phyloP scores from a whole-genome alignment of 139 green algal species.

The Diplosphaera chodatii region DNA sequence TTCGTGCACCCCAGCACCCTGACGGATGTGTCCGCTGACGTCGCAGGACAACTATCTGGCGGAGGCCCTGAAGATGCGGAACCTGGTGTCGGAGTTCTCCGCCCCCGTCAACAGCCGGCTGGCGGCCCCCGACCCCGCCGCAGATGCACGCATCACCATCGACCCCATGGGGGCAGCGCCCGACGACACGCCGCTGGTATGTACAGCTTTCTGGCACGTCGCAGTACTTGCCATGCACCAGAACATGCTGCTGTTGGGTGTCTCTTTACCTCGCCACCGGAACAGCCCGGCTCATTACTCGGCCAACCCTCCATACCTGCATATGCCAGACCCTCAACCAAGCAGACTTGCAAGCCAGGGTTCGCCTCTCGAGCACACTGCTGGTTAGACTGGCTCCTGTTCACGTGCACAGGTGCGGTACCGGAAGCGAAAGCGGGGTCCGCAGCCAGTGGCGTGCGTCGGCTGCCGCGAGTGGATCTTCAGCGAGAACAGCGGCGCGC shows the following conservation, averaged over 20 bases:
- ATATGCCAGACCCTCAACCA: no score
- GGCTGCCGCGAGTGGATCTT: slow-evolving; percentile 68
- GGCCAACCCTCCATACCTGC: no score
- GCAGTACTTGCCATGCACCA: no score
- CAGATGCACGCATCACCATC: neutral
- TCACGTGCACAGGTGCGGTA: neutral
- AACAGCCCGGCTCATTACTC: no score
- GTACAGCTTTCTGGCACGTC: no score
- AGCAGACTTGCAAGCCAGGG: no score
- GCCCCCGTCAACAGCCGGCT: neutral
- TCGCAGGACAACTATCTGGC: slow-evolving; percentile 80
- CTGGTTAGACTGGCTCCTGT: no score
- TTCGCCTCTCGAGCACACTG: no score
- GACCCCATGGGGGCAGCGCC: neutral
- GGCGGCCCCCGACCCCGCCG: neutral
- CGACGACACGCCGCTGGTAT: neutral
- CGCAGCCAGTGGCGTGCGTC: slow-evolving; percentile 42
- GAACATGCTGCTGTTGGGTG: neutral
- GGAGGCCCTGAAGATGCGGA: slow-evolving; percentile 79
- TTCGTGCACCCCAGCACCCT: no score
- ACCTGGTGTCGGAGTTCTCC: slow-evolving; percentile 56
- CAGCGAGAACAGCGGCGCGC: slow-evolving; percentile 48
- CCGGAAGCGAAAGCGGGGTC: neutral
- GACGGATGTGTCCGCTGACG: no score
- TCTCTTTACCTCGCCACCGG: no score